Base-by-base conservation (phyloP, 257 asterid genomes). In the Solanum sejunctum region DNA sequence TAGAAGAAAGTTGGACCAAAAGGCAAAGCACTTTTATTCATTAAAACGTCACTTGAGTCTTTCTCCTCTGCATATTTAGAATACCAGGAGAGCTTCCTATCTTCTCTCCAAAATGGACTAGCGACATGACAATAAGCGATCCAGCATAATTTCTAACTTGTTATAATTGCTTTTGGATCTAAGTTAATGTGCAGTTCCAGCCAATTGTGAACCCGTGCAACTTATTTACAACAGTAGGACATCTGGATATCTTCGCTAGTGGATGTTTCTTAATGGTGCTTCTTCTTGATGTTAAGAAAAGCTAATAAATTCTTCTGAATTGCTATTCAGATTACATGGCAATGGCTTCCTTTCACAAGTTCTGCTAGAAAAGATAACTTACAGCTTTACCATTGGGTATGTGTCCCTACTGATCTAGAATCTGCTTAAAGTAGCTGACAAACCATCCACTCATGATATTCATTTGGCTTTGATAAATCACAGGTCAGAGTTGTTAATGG, bases 401-500 rank as follows among this genome's bases (percentile, higher is more conserved):
- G 90, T 86, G 58, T 81, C 70, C 7, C 39, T 13, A 43, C 18
- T 32, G 84, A 66, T 23, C 26, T 78, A 41, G 56, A n/a, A 51
- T 80, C 28, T 64, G 67, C 20, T 20, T 54, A 26, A 26, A 78
- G 49, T 52, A 28, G 28, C 83, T 16, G 47, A 52, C 83, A 26
- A 23, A 78, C 26, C 83, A 78, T 52, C 64, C 45, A 26, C 49
- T 28, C 21, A 15, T 23, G 83, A 78, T 52, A 78, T 47, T 78
- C 64, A 52, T 52, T 72, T 52, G 64, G 6, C 49, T 78, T 78
- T 10, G 26, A 26, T 54, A 52, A 78, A 52, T 52, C 64, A 85
- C 86, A 97, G 99, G 99, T 95, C 82, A 92, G 98, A 88, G 98
- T 97, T 85, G 98, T 97, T 21, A 97, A 97, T 88, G 98, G 97